phyloP scores from a whole-genome alignment of 2,329 filamentous ascomycete genomes.

The Talaromyces sp. region DNA sequence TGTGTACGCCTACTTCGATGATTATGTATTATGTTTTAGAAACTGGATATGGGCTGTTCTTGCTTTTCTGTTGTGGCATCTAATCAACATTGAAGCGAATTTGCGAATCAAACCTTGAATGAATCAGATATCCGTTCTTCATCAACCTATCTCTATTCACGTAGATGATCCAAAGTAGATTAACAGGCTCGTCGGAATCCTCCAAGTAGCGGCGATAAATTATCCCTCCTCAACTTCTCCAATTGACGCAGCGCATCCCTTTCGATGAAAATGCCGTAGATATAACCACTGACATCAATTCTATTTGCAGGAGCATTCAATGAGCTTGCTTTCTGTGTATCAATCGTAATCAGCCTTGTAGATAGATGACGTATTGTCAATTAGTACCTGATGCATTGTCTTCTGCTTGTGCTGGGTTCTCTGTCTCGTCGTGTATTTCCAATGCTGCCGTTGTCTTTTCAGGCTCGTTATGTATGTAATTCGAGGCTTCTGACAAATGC shows the following conservation, averaged over 20 bases:
- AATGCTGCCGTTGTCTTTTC: too few relatives aligned
- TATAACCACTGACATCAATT: neutral
- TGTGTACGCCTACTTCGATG: constrained; percentile 11
- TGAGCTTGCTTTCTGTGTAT: too few relatives aligned
- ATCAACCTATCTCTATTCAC: neutral
- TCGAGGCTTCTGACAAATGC: too few relatives aligned
- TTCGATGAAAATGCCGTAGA: neutral
- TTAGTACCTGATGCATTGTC: too few relatives aligned
- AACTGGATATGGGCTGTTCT: constrained; percentile 3
- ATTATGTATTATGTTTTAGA: constrained; percentile 14
- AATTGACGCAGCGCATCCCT: neutral
- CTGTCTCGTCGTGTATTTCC: too few relatives aligned
- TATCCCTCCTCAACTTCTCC: neutral
- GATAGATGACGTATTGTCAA: too few relatives aligned
- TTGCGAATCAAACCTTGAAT: neutral
- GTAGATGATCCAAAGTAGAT: neutral
- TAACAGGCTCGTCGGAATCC: too few relatives aligned
- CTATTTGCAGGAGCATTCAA: neutral
- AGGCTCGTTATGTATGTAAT: too few relatives aligned
- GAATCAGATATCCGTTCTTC: neutral
- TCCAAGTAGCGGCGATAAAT: neutral
- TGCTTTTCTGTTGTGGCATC: neutral
- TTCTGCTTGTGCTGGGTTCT: too few relatives aligned
- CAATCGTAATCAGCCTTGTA: too few relatives aligned
- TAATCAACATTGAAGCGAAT: neutral